These are phyloP conservation scores for Quercus tomentella DNA, from an alignment of 331 rosid genomes.

Conservation along the genomic window DNA sequence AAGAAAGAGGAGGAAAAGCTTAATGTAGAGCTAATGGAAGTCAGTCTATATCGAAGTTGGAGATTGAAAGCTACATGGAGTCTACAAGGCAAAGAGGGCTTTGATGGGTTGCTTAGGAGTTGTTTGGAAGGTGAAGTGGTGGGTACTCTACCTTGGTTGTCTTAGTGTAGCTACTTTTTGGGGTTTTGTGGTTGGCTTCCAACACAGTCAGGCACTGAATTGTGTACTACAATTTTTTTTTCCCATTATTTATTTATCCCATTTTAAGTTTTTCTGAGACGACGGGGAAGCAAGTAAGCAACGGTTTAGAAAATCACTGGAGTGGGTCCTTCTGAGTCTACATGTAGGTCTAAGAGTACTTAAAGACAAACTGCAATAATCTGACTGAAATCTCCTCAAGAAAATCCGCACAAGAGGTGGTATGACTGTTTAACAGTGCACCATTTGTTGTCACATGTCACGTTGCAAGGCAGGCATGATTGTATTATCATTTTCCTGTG, in stretches of 20 bases:
- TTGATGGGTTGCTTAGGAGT: slow-evolving; percentile 23
- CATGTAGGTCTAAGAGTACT: slow-evolving; percentile 11
- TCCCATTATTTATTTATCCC: not conserved
- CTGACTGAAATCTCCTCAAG: slow-evolving; percentile 58
- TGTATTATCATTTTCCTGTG: not conserved
- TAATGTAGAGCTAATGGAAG: not conserved
- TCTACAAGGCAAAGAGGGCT: slow-evolving; percentile 7
- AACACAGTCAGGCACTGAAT: slow-evolving; percentile 34
- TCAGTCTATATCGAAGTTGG: slow-evolving; percentile 1
- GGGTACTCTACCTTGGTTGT: slow-evolving; percentile 41
- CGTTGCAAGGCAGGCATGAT: not conserved
- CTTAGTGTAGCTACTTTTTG: slow-evolving; percentile 30
- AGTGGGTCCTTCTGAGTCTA: slow-evolving; percentile 43
- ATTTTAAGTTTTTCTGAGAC: slow-evolving; percentile 12
- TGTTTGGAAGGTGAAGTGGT: slow-evolving; percentile 42
- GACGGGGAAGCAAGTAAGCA: slow-evolving; percentile 19
- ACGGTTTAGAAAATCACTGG: slow-evolving; percentile 21
- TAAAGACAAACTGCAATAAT: slow-evolving; percentile 41
- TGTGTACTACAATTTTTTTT: slow-evolving; percentile 2
- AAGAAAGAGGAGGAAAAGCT: not conserved
- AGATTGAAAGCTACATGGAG: slow-evolving; percentile 22
- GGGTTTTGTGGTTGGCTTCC: slow-evolving; percentile 33
- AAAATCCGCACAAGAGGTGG: slow-evolving; percentile 36
- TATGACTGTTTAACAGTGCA: slow-evolving; percentile 15
- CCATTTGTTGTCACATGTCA: slow-evolving; percentile 1